Base-by-base conservation (phyloP, 495 filamentous ascomycete species). In the Aspergillus homomorphus region DNA sequence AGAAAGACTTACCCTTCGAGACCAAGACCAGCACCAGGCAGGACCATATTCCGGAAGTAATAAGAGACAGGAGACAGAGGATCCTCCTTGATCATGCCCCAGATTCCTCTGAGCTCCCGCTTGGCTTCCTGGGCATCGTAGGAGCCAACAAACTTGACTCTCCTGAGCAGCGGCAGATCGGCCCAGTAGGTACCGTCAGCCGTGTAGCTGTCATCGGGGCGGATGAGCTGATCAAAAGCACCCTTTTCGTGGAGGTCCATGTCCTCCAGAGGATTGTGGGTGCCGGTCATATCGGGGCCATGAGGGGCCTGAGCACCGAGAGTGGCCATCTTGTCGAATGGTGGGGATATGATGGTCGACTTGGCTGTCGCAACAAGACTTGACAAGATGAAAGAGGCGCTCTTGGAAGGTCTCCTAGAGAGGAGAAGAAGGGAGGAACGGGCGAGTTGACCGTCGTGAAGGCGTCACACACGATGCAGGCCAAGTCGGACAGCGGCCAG, bases 111-210 rank as follows among this genome's bases (percentile, higher is more conserved):
- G n/a, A 88, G 70, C 70, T 96, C 92, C 16, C 76, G 75, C 55
- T 66, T 74, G 41, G 85, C 73, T 69, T 95, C 92, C 7, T 69
- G 70, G 45, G 77, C 77, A 69, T 94, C 84, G 65, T 87, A 80
- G 24, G 80, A 80, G 70, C 72, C 80, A 68, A 94, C 84, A 73
- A 96, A 96, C 46, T 77, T 73, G 61, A 90, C 63, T 61, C 86
- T 84, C 73, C 89, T 69, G 57, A 67, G 57, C 43, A 90, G 63
- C 18, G 84, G 82, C 51, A 96, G 71, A 73, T 96, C 92, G 9
- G 90, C 92, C 90, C 90, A 96, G 78, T 96, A 96, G 56, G 81
- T 77, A 54, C 92, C 91, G n/a, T 92, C 80, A 24, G 70, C 65
- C 45, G 86, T 87, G 70, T 92, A 96, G 66, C 81, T 87, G 73